phyloP scores from a whole-genome alignment of 331 rosid species.

The Prunus yedoensis region DNA sequence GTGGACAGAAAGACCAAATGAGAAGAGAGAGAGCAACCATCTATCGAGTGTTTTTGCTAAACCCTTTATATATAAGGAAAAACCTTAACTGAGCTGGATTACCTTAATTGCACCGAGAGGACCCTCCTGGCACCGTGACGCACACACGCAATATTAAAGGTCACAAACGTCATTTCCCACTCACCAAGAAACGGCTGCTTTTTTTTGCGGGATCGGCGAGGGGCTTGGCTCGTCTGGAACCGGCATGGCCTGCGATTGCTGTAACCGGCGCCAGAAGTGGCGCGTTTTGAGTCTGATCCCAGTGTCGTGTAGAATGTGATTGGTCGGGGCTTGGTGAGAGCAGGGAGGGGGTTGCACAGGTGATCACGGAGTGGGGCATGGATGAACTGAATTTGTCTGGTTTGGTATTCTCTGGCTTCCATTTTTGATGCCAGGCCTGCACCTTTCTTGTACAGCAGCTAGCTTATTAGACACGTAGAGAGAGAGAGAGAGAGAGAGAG shows the following conservation, averaged over 20 bases:
- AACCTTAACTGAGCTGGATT: neutral
- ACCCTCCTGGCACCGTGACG: neutral
- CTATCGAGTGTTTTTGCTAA: neutral
- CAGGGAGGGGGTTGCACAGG: neutral
- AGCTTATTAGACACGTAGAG: constrained; percentile 18
- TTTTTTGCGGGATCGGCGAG: neutral
- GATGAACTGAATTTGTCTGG: constrained; percentile 40
- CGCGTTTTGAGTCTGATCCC: neutral
- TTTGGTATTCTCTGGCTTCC: constrained; percentile 37
- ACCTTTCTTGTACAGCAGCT: neutral
- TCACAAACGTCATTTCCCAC: constrained; percentile 20
- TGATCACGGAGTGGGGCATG: neutral
- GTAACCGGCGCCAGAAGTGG: neutral
- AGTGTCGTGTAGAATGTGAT: neutral
- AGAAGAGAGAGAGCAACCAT: neutral
- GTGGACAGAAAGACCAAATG: neutral
- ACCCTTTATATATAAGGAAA: constrained; percentile 16
- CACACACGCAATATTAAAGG: constrained; percentile 6
- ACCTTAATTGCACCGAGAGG: constrained; percentile 20
- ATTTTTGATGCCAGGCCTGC: constrained; percentile 34
- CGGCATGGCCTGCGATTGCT: neutral
- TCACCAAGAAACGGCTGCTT: constrained; percentile 10
- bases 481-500: too few relatives aligned
- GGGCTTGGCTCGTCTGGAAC: constrained; percentile 10
- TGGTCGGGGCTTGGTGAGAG: neutral